A percentile compares a stretch with the other conserved stretches of the same genome.
Conservation (phyloP, 2,329 filamentous ascomycete genomes). For the Cladosporium austrohemisphaericum region DNA sequence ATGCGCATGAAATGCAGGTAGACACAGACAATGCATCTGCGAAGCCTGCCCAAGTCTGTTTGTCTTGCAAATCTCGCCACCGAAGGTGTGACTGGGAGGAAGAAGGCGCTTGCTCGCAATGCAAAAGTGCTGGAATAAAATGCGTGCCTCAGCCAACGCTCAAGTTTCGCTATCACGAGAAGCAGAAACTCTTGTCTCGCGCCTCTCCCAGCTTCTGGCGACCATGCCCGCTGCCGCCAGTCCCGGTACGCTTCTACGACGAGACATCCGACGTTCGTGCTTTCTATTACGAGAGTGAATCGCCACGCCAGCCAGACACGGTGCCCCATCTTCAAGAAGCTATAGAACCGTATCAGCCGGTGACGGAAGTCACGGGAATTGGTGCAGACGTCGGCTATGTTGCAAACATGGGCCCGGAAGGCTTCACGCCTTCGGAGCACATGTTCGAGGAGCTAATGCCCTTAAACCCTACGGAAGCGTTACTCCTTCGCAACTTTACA, state of each 20-base stretch:
- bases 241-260: slow-evolving; percentile 5
- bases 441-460: neutral
- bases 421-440: neutral
- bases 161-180: slow-evolving; percentile 15
- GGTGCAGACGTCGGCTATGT: neutral
- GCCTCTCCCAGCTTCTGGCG: neutral
- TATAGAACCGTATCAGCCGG: neutral
- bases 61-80: slow-evolving; percentile 16
- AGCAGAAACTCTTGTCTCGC: neutral
- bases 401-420: neutral
- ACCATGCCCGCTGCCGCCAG: neutral
- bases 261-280: slow-evolving; percentile 9
- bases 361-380: neutral
- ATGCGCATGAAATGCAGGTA: too few relatives aligned
- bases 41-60: slow-evolving; percentile 10
- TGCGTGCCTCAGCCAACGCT: slow-evolving; percentile 15
- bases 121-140: slow-evolving; percentile 15
- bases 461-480: slow-evolving; percentile 13
- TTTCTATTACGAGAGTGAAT: neutral
- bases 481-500: slow-evolving; percentile 16
- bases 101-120: slow-evolving; percentile 16
- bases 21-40: too few relatives aligned
- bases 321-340: neutral
- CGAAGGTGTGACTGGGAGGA: slow-evolving; percentile 16
- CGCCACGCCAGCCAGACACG: neutral